Conservation (phyloP, 208 protist genomes). For the Phytomonas francai region DNA sequence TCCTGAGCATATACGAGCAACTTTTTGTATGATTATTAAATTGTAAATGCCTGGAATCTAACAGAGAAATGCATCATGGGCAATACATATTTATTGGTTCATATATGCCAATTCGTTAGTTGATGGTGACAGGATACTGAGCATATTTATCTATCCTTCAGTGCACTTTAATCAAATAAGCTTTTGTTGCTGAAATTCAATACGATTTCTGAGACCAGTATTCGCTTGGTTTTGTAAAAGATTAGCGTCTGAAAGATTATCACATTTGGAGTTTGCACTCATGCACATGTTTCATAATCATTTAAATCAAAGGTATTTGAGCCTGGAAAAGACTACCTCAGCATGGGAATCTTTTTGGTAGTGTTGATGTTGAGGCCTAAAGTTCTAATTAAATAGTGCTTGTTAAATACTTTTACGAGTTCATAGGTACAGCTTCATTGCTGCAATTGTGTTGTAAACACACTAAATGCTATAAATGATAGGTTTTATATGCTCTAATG, state of each 20-base stretch:
- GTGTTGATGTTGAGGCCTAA: neutral
- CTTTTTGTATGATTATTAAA: neutral
- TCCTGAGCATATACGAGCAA: neutral
- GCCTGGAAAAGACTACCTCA: neutral
- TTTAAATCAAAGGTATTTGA: neutral
- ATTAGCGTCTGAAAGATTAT: neutral
- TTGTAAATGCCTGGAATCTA: neutral
- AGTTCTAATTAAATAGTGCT: neutral
- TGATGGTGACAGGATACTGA: neutral
- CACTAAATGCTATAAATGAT: no score
- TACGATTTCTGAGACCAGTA: neutral
- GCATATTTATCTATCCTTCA: neutral
- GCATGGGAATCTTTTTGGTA: neutral
- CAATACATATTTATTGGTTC: neutral
- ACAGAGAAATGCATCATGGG: neutral
- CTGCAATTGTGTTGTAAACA: no score
- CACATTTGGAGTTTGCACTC: neutral
- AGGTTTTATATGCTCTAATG: no score
- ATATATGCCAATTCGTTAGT: neutral
- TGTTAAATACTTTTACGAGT: no score
- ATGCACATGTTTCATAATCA: neutral
- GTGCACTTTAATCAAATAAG: neutral
- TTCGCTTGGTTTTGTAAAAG: neutral
- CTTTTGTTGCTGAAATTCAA: neutral
- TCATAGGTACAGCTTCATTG: no score